Base-by-base conservation (phyloP, 164 flowering plant species). In the Paratinospora sagittata region DNA sequence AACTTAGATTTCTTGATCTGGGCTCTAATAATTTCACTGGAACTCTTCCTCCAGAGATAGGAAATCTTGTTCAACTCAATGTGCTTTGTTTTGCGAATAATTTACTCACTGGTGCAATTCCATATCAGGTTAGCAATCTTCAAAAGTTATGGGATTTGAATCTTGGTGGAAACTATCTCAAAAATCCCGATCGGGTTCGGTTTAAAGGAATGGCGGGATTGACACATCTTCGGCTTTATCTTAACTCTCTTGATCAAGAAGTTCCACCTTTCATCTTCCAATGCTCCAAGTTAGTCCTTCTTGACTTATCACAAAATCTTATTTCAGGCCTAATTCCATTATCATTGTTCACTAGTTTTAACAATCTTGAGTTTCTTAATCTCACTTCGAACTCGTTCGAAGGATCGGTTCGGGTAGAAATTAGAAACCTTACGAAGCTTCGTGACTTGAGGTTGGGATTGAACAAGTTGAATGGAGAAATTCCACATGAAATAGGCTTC, bases 191-290 rank as follows among this genome's bases (percentile, higher is more conserved):
- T 47, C 69, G 70, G 16, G 8, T 19, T 58, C 70, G 43, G 17
- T 71, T 49, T 36, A 36, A 7, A 17, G 75, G 77, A n/a, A 67
- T 79, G 77, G 45, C 74, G 13, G 68, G 77, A 49, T 47, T 79
- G 61, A 79, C 79, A 3, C 27, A 61, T 11, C 77, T 79, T 23
- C 14, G 11, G 41, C 73, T 79, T 34, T 16, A 34, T 47, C 24
- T 36, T 60, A 75, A 72, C 63, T 27, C 14, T 47, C 63, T 78
- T 9, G 62, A 39, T 33, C 63, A 73, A 3, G 73, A 73, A 27
- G 24, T 79, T 12, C 82, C 82, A 1, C 75, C 73, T 1, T 79
- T 79, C 68, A 69, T 79, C 60, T 74, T 68, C 49, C 16, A 60
- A 17, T 71, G 79, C 52, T 67, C 73, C 2, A 74, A 71, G n/a